These are phyloP conservation scores for Amaranthus cruentus DNA, from an alignment of 148 eudicot species.

Conservation along the genomic window DNA sequence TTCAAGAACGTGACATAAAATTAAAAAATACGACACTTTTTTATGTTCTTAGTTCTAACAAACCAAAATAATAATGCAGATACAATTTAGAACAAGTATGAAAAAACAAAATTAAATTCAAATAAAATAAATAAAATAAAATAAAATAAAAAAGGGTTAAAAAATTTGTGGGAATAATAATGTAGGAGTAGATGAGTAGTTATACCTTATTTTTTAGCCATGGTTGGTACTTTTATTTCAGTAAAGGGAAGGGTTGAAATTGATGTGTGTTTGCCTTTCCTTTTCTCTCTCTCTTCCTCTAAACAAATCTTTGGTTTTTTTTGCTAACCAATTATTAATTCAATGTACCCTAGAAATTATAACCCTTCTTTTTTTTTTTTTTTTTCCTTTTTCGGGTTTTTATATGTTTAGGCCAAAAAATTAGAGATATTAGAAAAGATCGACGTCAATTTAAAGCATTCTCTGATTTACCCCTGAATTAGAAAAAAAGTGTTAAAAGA, in stretches of 20 bases:
- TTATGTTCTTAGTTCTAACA: background rate
- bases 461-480: too few species aligned
- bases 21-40: background rate
- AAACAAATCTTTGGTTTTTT: background rate
- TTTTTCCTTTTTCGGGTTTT: background rate
- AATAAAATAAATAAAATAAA: background rate
- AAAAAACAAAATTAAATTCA: slow-evolving; percentile 2
- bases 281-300: background rate
- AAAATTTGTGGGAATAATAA: background rate
- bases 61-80: slow-evolving; percentile 2
- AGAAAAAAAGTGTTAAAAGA: too few species aligned
- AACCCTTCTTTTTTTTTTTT: background rate
- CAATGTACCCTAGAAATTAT: background rate
- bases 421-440: too few species aligned
- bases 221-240: slow-evolving; percentile 9
- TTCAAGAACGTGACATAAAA: slow-evolving; percentile 25
- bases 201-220: slow-evolving; percentile 23
- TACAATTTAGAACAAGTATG: background rate
- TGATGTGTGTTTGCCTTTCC: slow-evolving; percentile 4
- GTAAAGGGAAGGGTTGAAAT: slow-evolving; percentile 2
- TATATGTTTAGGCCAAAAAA: too few species aligned
- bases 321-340: background rate
- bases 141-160: slow-evolving; percentile 3
- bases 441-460: too few species aligned
- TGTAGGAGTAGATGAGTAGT: background rate